These are phyloP conservation scores for Lablab purpureus DNA, from an alignment of 306 rosid species.

Conservation along the genomic window DNA sequence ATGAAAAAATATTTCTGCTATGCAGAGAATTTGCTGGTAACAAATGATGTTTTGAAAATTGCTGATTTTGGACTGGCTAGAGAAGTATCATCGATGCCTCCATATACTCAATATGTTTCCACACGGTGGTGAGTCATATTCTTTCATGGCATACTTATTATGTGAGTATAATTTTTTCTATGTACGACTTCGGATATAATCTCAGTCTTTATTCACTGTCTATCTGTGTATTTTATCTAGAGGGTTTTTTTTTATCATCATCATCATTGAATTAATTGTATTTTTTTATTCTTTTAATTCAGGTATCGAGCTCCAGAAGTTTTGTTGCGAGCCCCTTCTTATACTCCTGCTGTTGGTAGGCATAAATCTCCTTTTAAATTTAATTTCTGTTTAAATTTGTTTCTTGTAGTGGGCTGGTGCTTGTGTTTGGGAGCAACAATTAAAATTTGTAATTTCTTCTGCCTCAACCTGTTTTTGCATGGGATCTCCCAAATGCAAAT, in stretches of 20 bases:
- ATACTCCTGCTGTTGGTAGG: constrained; percentile 90
- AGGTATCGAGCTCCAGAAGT: constrained; percentile 98
- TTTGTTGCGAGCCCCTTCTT: constrained; percentile 71
- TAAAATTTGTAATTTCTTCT: constrained; percentile 38
- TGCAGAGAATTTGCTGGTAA: constrained; percentile 85
- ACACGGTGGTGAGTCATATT: constrained; percentile 85
- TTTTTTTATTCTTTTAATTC: constrained; percentile 41
- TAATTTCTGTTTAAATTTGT: constrained; percentile 7
- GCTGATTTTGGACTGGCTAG: constrained; percentile 95
- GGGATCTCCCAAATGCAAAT: constrained; percentile 28
- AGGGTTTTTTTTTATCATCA: not conserved
- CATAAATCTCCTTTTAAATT: constrained; percentile 29
- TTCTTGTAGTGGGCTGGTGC: not conserved
- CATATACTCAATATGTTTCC: constrained; percentile 93
- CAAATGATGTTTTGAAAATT: constrained; percentile 74
- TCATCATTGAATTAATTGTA: not conserved
- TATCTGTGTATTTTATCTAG: not conserved
- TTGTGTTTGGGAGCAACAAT: constrained; percentile 31
- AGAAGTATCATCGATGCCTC: constrained; percentile 85
- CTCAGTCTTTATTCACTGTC: constrained; percentile 12
- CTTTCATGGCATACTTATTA: constrained; percentile 23
- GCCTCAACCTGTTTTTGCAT: constrained; percentile 15
- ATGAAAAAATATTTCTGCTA: constrained; percentile 31
- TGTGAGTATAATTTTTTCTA: constrained; percentile 22
- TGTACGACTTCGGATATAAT: not conserved